Conservation (phyloP, 2,329 filamentous ascomycete species). For the Achaetomium macrosporum region DNA sequence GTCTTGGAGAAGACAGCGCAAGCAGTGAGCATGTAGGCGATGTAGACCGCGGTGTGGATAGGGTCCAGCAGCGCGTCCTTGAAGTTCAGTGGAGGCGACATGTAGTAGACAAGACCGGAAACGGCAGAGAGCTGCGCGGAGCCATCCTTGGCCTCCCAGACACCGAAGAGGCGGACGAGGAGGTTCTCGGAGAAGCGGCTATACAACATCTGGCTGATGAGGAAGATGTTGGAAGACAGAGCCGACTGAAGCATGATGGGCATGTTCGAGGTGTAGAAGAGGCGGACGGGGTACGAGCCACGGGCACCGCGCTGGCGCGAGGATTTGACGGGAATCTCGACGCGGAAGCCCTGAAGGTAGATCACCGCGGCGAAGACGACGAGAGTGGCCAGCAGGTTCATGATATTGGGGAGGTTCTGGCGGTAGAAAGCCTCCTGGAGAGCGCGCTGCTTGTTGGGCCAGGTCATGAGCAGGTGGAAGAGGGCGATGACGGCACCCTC, state of each 20-base stretch:
- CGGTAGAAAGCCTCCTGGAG: slow-evolving; percentile 98
- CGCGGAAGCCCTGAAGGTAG: slow-evolving; percentile 98
- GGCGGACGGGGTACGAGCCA: slow-evolving; percentile 94
- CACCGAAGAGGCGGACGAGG: slow-evolving; percentile 91
- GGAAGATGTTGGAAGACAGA: slow-evolving; percentile 97
- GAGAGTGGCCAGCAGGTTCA: slow-evolving; percentile 93
- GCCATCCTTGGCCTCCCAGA: slow-evolving; percentile 96
- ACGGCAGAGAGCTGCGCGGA: slow-evolving; percentile 91
- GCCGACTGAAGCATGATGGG: slow-evolving; percentile 99
- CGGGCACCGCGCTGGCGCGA: slow-evolving; percentile 97
- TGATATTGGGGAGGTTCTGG: slow-evolving; percentile 98
- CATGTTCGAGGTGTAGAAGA: slow-evolving; percentile 99
- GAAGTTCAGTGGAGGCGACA: slow-evolving; percentile 97
- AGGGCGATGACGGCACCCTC: slow-evolving; percentile 97
- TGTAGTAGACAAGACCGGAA: slow-evolving; percentile 97
- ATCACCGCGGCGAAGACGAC: slow-evolving; percentile 95
- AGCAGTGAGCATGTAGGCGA: slow-evolving; percentile 94
- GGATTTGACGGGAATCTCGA: slow-evolving; percentile 99
- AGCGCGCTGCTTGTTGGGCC: slow-evolving; percentile 98
- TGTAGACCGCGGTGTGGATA: slow-evolving; percentile 92
- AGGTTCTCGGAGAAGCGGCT: slow-evolving; percentile 99
- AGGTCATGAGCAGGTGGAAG: slow-evolving; percentile 96
- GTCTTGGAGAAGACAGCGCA: slow-evolving; percentile 98
- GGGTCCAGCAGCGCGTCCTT: slow-evolving; percentile 95
- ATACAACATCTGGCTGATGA: slow-evolving; percentile 99